These are phyloP conservation scores for Mucor racemosus DNA, from an alignment of 371 early-diverging fungal genomes.

Conservation along the genomic window DNA sequence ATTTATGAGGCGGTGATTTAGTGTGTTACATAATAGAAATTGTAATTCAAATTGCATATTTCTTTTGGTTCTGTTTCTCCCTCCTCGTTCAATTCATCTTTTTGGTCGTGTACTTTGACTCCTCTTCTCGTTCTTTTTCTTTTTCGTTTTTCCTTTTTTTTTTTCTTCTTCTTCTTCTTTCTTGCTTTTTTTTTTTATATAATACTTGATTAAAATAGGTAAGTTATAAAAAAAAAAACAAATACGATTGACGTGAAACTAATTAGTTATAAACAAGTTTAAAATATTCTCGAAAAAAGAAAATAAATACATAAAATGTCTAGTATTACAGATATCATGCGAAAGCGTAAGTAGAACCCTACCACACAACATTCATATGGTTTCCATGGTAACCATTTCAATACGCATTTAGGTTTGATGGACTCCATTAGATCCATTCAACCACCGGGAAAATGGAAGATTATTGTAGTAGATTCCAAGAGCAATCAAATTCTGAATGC, in stretches of 20 bases:
- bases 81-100: neutral
- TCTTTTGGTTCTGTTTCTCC: constrained; percentile 3
- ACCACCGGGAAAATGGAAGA: constrained; percentile 82
- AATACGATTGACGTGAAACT: neutral
- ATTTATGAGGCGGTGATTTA: neutral
- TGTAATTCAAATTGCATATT: neutral
- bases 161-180: neutral
- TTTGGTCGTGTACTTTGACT: too few species aligned
- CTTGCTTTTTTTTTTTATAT: neutral
- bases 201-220: too few species aligned
- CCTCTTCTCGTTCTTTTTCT: too few species aligned
- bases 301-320: constrained; percentile 9
- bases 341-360: constrained; percentile 32
- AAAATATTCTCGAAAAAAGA: neutral
- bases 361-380: too few species aligned
- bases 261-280: neutral
- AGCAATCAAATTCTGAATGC: constrained; percentile 82
- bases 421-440: constrained; percentile 70
- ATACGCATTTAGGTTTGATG: constrained; percentile 58
- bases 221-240: too few species aligned
- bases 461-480: constrained; percentile 90
- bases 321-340: constrained; percentile 38
- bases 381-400: too few species aligned
- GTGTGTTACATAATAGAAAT: neutral
- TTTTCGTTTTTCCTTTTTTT: neutral